A percentile compares a stretch with the other conserved stretches of the same genome.
Conservation (phyloP, 176 grass and related monocot species). For the Raddia guianensis region DNA sequence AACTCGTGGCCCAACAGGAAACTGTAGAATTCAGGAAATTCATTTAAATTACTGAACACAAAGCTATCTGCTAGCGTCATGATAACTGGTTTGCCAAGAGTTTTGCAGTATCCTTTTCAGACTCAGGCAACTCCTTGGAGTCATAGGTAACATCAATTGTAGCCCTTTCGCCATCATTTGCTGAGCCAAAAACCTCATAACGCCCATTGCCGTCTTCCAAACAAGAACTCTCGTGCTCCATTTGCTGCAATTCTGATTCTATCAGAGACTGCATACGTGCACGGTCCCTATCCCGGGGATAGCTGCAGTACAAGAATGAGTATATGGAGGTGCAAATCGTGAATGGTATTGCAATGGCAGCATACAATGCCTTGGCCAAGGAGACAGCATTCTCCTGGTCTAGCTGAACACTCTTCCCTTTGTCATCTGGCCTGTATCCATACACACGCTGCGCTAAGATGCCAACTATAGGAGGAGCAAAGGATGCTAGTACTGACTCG, state of each 20-base stretch:
- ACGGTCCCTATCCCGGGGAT: constrained; percentile 75
- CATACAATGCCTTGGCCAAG: constrained; percentile 85
- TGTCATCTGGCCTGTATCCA: constrained; percentile 53
- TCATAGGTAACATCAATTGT: not conserved
- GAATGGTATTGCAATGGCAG: constrained; percentile 58
- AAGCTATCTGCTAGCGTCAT: constrained; percentile 12
- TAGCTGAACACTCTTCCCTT: constrained; percentile 35
- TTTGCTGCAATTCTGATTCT: constrained; percentile 54
- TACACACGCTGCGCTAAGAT: constrained; percentile 64
- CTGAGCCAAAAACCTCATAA: constrained; percentile 48
- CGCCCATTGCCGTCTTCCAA: not conserved
- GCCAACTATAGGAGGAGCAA: constrained; percentile 72
- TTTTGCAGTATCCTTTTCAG: constrained; percentile 43
- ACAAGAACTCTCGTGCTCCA: constrained; percentile 39
- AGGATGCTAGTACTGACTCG: constrained; percentile 78
- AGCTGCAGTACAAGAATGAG: constrained; percentile 66
- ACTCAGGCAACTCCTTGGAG: constrained; percentile 13
- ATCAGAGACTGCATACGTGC: constrained; percentile 63
- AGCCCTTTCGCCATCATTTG: constrained; percentile 6
- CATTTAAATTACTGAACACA: no score
- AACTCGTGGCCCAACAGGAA: no score
- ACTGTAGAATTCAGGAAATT: no score
- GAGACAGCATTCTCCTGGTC: constrained; percentile 77
- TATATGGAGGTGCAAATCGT: constrained; percentile 65
- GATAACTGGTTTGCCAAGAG: constrained; percentile 41